phyloP scores from a whole-genome alignment of 768 basidiomycete genomes.

The Porpolomopsis calyptriformis region DNA sequence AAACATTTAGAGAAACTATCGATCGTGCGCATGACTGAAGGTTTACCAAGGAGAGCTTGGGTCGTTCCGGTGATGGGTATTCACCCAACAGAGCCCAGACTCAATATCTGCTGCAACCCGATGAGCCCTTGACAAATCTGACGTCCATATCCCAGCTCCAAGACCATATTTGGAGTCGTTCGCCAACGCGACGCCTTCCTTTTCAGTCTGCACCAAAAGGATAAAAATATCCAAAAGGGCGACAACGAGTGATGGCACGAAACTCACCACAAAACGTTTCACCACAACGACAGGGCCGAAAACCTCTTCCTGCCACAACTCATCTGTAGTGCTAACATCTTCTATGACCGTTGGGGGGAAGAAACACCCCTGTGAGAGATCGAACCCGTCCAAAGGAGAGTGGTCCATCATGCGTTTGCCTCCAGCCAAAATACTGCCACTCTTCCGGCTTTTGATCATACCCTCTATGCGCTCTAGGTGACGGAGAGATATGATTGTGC shows the following conservation, averaged over 20 bases:
- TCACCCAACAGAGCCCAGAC: conserved; percentile 77
- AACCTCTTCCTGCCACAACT: conserved; percentile 73
- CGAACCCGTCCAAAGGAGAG: conserved; percentile 59
- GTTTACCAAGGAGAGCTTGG: conserved; percentile 76
- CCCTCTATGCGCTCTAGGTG: conserved; percentile 57
- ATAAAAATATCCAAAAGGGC: background rate
- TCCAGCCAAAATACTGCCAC: conserved; percentile 46
- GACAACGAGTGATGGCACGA: no score
- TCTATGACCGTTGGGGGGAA: conserved; percentile 71
- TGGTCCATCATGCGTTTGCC: conserved; percentile 53
- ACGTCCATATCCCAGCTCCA: conserved; percentile 75
- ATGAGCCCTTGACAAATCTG: conserved; percentile 63
- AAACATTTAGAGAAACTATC: background rate
- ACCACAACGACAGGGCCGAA: conserved; percentile 81
- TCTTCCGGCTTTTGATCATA: conserved; percentile 35
- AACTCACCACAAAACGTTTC: conserved; percentile 30
- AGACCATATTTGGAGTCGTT: conserved; percentile 74
- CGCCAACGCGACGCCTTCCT: conserved; percentile 56
- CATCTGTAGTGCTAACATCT: conserved; percentile 44
- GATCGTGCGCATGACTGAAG: background rate
- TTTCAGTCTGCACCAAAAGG: conserved; percentile 35
- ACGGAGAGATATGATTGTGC: conserved; percentile 58
- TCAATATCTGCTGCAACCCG: conserved; percentile 60
- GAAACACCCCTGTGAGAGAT: conserved; percentile 64
- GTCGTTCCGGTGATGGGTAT: conserved; percentile 84